Conservation (phyloP, 140 eudicot species). For the Stevia rebaudiana region DNA sequence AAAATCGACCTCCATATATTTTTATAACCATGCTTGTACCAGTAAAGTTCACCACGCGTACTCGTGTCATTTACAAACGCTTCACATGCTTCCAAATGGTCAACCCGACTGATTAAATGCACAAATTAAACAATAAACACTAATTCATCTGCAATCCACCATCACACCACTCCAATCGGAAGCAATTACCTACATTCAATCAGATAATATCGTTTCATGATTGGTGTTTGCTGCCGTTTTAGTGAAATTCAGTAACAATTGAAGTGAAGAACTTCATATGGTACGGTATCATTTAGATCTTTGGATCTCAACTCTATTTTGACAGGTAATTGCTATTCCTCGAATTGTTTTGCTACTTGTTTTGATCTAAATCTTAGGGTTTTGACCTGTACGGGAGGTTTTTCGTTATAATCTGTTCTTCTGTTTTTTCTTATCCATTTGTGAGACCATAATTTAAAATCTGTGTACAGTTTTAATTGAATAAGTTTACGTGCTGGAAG, state of each 20-base stretch:
- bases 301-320: constrained; percentile 4
- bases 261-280: neutral
- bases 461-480: neutral
- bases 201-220: neutral
- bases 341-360: neutral
- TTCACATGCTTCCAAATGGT: constrained; percentile 25
- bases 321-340: constrained; percentile 15
- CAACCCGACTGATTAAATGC: constrained; percentile 14
- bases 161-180: constrained; percentile 15
- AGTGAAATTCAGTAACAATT: constrained; percentile 1
- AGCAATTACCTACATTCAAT: constrained; percentile 6
- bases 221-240: constrained; percentile 3
- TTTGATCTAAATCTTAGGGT: constrained; percentile 3
- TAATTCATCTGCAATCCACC: constrained; percentile 17
- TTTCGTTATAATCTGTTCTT: neutral
- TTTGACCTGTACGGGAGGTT: constrained; percentile 8
- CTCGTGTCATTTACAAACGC: constrained; percentile 12
- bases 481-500: neutral
- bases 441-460: neutral
- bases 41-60: constrained; percentile 9
- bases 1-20: neutral
- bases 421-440: constrained; percentile 10
- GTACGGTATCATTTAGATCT: constrained; percentile 1
- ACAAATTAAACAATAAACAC: constrained; percentile 6
- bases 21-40: neutral